Percentiles rank a stretch among this genome's conserved stretches.
Conservation (phyloP, 163 green algal species). For the Trebouxiophyceae sp. region DNA sequence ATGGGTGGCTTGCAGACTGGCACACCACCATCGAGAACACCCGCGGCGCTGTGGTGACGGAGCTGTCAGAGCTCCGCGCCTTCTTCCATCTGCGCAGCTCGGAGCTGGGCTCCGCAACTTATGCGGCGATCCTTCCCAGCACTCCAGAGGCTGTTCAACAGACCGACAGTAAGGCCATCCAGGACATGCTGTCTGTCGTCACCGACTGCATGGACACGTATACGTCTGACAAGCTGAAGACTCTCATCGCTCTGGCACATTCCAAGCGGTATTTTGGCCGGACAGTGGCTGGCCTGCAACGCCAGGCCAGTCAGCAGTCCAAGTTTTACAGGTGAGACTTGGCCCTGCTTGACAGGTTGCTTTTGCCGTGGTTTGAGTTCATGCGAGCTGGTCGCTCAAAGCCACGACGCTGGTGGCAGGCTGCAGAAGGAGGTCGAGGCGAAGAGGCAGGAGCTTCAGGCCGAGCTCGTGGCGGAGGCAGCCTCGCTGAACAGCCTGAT, state of each 20-base stretch:
- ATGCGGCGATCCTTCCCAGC: neutral
- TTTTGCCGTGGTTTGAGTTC: too few relatives aligned
- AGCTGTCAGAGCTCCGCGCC: neutral
- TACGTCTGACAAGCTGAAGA: too few relatives aligned
- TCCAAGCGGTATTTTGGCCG: neutral
- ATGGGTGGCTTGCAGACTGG: neutral
- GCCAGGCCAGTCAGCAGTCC: neutral
- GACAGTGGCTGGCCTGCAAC: neutral
- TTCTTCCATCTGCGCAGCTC: neutral
- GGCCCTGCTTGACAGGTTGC: neutral
- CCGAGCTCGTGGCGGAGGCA: neutral
- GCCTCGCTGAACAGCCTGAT: neutral
- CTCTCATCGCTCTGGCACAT: neutral
- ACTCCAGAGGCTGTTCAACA: too few relatives aligned
- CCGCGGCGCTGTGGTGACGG: neutral
- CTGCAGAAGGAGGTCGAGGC: neutral
- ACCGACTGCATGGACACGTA: too few relatives aligned
- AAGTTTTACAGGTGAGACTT: neutral
- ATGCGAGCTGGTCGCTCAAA: too few relatives aligned
- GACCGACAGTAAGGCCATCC: too few relatives aligned
- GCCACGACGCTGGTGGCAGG: too few relatives aligned
- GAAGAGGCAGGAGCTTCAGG: neutral
- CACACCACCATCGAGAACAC: neutral
- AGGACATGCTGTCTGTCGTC: too few relatives aligned
- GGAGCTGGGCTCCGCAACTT: neutral